These are phyloP conservation scores for Funneliformis caledonium DNA, from an alignment of 371 early-diverging fungal species.

Conservation along the genomic window DNA sequence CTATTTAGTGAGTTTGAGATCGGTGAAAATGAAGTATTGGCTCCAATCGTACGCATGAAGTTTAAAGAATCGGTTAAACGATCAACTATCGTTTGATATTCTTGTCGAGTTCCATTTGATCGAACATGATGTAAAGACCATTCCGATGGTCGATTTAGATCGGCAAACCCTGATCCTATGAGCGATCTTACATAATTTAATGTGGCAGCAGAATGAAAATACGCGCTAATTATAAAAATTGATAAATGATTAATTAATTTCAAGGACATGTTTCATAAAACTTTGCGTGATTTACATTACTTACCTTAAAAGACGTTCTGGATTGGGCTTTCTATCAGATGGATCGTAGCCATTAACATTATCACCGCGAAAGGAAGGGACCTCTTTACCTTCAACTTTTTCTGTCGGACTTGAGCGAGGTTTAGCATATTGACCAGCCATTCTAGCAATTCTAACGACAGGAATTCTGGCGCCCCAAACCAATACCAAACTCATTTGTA, in stretches of 20 bases:
- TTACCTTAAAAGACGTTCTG: slow-evolving; percentile 85
- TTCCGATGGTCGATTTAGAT: slow-evolving; percentile 86
- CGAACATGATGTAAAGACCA: slow-evolving; percentile 94
- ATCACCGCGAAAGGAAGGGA: slow-evolving; percentile 87
- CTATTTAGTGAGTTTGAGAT: slow-evolving; percentile 58
- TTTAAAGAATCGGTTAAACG: slow-evolving; percentile 86
- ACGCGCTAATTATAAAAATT: slow-evolving; percentile 61
- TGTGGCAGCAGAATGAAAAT: slow-evolving; percentile 98
- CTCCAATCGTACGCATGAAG: slow-evolving; percentile 92
- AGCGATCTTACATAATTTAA: slow-evolving; percentile 92
- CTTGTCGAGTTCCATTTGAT: slow-evolving; percentile 75
- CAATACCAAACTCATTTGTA: slow-evolving; percentile 96
- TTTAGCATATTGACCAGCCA: slow-evolving; percentile 98
- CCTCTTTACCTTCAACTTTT: slow-evolving; percentile 80
- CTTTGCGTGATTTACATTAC: neutral
- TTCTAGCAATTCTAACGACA: slow-evolving; percentile 94
- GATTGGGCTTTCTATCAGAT: slow-evolving; percentile 88
- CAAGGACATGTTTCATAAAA: neutral
- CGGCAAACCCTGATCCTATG: slow-evolving; percentile 66
- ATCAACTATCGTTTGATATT: slow-evolving; percentile 88
- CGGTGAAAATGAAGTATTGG: slow-evolving; percentile 45
- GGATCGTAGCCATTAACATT: slow-evolving; percentile 95
- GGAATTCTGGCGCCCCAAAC: slow-evolving; percentile 93
- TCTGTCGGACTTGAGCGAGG: slow-evolving; percentile 94
- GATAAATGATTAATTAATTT: too few species aligned